Evolutionary conservation across 2,329 filamentous ascomycete genomes (phyloP).

Genomic region (Myriosclerotinia scirpicola): DNA sequence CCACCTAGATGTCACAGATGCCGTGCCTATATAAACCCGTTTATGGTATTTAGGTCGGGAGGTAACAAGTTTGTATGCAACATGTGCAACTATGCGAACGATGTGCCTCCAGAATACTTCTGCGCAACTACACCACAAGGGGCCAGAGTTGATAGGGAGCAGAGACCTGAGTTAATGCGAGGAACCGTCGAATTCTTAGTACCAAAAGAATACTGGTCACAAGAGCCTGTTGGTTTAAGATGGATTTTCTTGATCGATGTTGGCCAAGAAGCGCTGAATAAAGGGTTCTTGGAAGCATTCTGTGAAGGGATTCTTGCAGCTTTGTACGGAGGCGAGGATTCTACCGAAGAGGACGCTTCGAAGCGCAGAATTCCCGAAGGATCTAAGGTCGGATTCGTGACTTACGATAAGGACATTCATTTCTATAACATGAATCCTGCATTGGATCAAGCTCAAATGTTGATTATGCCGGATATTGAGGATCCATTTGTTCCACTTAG

Average conservation of each 20-base stretch:
- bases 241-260: slow-evolving; percentile 94
- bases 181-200: slow-evolving; percentile 96
- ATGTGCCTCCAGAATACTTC: slow-evolving; percentile 90
- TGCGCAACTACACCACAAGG: slow-evolving; percentile 86
- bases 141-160: slow-evolving; percentile 80
- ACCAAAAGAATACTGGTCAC: slow-evolving; percentile 98
- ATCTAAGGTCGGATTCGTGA: slow-evolving; percentile 89
- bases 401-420: slow-evolving; percentile 94
- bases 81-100: slow-evolving; percentile 95
- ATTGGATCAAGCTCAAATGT: slow-evolving; percentile 89
- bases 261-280: slow-evolving; percentile 85
- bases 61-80: slow-evolving; percentile 98
- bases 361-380: slow-evolving; percentile 68
- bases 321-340: slow-evolving; percentile 70
- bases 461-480: slow-evolving; percentile 97
- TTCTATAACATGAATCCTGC: slow-evolving; percentile 90
- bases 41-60: slow-evolving; percentile 94
- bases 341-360: slow-evolving; percentile 48
- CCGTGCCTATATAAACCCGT: slow-evolving; percentile 96
- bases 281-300: slow-evolving; percentile 85
- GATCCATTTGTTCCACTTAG: slow-evolving; percentile 93
- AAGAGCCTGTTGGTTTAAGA: slow-evolving; percentile 81
- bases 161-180: slow-evolving; percentile 83
- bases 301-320: slow-evolving; percentile 85
- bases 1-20: slow-evolving; percentile 91